These are phyloP conservation scores for Penicillium ucsense DNA, from an alignment of 495 filamentous ascomycete species.

Conservation along the genomic window DNA sequence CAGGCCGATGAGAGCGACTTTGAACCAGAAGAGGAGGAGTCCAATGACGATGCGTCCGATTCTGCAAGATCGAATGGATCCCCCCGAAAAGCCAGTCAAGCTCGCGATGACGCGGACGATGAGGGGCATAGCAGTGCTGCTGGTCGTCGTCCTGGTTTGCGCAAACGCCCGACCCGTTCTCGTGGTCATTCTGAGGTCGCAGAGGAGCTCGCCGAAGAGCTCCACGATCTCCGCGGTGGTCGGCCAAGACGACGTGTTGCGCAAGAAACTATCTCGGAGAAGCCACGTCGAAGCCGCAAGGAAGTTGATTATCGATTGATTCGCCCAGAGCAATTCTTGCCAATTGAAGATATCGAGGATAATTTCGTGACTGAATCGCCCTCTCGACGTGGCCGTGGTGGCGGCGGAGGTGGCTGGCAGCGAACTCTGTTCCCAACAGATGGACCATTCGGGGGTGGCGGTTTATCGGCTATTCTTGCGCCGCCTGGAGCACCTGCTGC, in stretches of 20 bases:
- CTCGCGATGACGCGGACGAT: constrained; percentile 21
- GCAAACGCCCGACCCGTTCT: constrained; percentile 41
- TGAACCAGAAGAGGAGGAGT: constrained; percentile 56
- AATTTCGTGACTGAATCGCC: constrained; percentile 53
- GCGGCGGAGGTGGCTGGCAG: constrained; percentile 53
- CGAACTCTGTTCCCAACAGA: constrained; percentile 73
- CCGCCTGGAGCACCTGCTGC: constrained; percentile 64
- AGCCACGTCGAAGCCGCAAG: constrained; percentile 45
- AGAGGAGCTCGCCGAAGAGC: constrained; percentile 73
- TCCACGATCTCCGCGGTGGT: constrained; percentile 54
- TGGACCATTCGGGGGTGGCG: constrained; percentile 86
- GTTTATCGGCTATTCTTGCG: constrained; percentile 60
- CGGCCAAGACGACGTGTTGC: constrained; percentile 43
- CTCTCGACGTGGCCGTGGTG: constrained; percentile 49
- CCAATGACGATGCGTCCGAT: constrained; percentile 53
- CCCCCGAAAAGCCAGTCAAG: constrained; percentile 32
- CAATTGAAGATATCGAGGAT: constrained; percentile 57
- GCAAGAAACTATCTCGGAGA: constrained; percentile 50
- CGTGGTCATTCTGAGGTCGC: constrained; percentile 45
- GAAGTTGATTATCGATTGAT: constrained; percentile 66
- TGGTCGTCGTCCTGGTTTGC: constrained; percentile 42
- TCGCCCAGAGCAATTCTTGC: constrained; percentile 58
- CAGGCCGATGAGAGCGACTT: constrained; percentile 78
- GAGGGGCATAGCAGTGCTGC: constrained; percentile 36
- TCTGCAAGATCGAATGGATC: constrained; percentile 36